Evolutionary conservation across 2,329 filamentous ascomycete species (phyloP).

Genomic region (Fusarium duplospermum): DNA sequence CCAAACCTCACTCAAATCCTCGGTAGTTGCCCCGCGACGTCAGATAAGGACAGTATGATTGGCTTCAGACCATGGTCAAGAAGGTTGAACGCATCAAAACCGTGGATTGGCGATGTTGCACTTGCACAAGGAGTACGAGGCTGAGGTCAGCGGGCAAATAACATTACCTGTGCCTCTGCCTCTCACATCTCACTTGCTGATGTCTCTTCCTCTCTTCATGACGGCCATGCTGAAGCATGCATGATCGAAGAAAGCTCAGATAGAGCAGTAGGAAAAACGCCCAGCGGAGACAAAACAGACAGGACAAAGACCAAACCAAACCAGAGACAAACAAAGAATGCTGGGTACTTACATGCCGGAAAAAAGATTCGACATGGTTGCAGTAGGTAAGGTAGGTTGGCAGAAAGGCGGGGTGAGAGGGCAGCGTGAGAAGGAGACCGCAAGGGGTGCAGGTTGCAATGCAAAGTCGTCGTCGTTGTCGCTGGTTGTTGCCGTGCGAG

Average conservation of each 20-base stretch:
- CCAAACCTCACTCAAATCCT: conserved; percentile 10
- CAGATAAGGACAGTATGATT: conserved; percentile 6
- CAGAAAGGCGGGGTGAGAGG: conserved; percentile 38
- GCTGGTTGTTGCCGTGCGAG: conserved; percentile 1
- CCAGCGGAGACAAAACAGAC: background rate
- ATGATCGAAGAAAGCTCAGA: background rate
- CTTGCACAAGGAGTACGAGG: conserved; percentile 19
- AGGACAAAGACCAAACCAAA: background rate
- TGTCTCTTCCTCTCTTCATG: conserved; percentile 2
- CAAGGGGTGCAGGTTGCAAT: conserved; percentile 20
- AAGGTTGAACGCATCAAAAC: conserved; percentile 14
- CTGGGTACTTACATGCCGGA: conserved; percentile 68
- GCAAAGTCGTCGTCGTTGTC: background rate
- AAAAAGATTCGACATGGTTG: conserved; percentile 69
- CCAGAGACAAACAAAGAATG: conserved; percentile 22
- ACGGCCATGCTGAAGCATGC: background rate
- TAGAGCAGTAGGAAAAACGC: background rate
- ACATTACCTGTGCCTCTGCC: background rate
- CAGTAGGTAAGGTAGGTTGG: background rate
- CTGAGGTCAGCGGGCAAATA: conserved; percentile 3
- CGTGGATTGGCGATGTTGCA: conserved; percentile 19
- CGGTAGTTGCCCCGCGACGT: conserved; percentile 26
- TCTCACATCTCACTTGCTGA: background rate
- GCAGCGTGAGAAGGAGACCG: conserved; percentile 35
- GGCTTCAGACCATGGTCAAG: background rate